These are phyloP conservation scores for Candida saitoana DNA, from an alignment of 805 yeast species.

Conservation along the genomic window DNA sequence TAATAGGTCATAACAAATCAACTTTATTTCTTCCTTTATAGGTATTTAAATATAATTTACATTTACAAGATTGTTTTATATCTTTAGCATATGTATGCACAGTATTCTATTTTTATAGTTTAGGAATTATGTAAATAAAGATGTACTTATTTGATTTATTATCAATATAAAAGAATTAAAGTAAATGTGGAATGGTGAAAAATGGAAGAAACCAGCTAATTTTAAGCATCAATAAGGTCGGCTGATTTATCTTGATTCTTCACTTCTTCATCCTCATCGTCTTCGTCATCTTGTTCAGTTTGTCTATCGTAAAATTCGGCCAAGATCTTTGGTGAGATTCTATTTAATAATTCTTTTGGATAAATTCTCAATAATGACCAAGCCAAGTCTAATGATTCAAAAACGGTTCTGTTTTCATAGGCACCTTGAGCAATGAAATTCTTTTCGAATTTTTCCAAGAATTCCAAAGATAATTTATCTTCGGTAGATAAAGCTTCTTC, in stretches of 20 bases:
- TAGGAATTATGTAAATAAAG: neutral
- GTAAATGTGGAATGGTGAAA: neutral
- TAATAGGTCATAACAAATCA: neutral
- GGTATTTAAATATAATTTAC: neutral
- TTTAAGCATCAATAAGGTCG: slow-evolving; percentile 41
- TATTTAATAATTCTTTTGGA: slow-evolving; percentile 97
- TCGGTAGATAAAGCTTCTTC: slow-evolving; percentile 98
- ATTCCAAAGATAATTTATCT: slow-evolving; percentile 95
- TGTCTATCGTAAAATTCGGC: slow-evolving; percentile 93
- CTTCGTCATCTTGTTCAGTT: slow-evolving; percentile 60
- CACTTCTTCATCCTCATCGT: slow-evolving; percentile 36
- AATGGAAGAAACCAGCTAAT: neutral
- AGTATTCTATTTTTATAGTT: neutral
- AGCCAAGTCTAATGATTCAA: slow-evolving; percentile 95
- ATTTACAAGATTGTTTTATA: neutral
- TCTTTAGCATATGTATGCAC: neutral
- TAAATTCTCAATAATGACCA: slow-evolving; percentile 97
- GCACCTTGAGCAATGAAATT: slow-evolving; percentile 95
- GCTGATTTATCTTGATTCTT: slow-evolving; percentile 29
- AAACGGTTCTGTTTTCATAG: slow-evolving; percentile 90
- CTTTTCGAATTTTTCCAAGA: slow-evolving; percentile 95
- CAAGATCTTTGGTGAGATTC: slow-evolving; percentile 96
- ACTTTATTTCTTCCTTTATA: neutral
- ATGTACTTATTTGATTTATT: neutral
- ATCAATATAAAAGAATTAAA: neutral